Conservation (phyloP, 805 yeast genomes). For the Novakomyces olei region DNA sequence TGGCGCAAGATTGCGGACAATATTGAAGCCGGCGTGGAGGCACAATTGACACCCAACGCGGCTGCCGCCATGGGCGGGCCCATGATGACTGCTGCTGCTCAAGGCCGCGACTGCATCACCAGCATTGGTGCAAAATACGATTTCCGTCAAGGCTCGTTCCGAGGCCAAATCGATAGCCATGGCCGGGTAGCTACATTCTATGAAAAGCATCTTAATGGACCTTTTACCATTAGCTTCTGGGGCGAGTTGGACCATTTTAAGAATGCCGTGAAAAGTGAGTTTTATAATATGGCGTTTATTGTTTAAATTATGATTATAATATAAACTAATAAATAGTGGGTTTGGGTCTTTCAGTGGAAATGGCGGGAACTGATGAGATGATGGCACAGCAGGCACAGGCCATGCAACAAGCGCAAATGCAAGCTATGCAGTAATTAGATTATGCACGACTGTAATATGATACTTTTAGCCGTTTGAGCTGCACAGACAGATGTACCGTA, state of each 20-base stretch:
- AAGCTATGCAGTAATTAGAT: too few species aligned
- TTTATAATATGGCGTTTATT: too few species aligned
- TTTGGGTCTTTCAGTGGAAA: conserved; percentile 2
- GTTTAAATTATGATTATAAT: too few species aligned
- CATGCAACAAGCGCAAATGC: too few species aligned
- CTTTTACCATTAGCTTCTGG: conserved; percentile 64
- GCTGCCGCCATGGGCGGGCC: conserved; percentile 8
- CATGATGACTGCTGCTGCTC: conserved; percentile 59
- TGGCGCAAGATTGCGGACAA: conserved; percentile 84
- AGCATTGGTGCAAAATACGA: conserved; percentile 94
- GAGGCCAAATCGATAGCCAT: conserved; percentile 78
- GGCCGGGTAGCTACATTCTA: conserved; percentile 82
- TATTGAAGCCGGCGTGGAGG: conserved; percentile 87
- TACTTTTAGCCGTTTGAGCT: too few species aligned
- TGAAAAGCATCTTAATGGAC: conserved; percentile 85
- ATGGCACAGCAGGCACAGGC: conserved; percentile 1
- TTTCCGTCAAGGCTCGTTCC: conserved; percentile 73
- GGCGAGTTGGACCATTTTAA: conserved; percentile 84
- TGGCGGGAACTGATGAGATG: conserved; percentile 3
- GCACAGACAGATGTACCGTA: too few species aligned
- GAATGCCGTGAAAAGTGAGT: conserved; percentile 61
- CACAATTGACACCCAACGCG: conserved; percentile 30
- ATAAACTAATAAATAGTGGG: too few species aligned
- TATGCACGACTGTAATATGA: too few species aligned
- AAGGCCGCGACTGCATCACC: conserved; percentile 74